Conservation (phyloP, 129 eudicot species). For the Centaurea solstitialis region DNA sequence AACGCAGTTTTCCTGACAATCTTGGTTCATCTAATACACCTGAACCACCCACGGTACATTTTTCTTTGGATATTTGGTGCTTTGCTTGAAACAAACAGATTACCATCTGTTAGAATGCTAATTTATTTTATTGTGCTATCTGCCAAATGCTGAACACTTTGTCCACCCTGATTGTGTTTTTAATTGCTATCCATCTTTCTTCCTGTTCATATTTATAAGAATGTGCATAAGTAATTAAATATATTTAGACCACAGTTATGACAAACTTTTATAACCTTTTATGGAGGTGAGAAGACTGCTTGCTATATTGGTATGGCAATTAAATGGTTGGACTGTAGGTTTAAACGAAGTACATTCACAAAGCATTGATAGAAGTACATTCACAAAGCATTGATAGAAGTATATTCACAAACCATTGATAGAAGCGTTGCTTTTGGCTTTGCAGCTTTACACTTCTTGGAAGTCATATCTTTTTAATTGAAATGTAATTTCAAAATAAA, state of each 20-base stretch:
- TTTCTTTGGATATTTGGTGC: not conserved
- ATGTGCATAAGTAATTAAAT: not conserved
- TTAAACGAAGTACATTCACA: not conserved
- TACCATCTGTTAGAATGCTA: not conserved
- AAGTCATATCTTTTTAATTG: not conserved
- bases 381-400: not conserved
- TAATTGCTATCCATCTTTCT: not conserved
- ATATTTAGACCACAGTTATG: not conserved
- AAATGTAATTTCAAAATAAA: not conserved
- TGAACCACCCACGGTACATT: slow-evolving; percentile 63
- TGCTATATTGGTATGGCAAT: not conserved
- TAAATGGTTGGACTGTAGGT: not conserved
- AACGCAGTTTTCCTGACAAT: slow-evolving; percentile 80
- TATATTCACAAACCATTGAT: too few relatives aligned
- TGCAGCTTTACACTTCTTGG: not conserved
- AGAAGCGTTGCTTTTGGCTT: too few relatives aligned
- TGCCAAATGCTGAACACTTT: not conserved
- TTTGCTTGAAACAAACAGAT: not conserved
- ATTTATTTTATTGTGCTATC: not conserved
- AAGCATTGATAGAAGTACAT: not conserved
- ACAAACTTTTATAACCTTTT: not conserved
- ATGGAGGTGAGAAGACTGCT: not conserved
- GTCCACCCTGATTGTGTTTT: not conserved
- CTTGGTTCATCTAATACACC: slow-evolving; percentile 80
- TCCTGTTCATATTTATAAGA: not conserved